A percentile compares a stretch with the other conserved stretches of the same genome.
These are phyloP conservation scores for Xylaria sp. DNA, from an alignment of 2,329 filamentous ascomycete species.

Conservation along the genomic window DNA sequence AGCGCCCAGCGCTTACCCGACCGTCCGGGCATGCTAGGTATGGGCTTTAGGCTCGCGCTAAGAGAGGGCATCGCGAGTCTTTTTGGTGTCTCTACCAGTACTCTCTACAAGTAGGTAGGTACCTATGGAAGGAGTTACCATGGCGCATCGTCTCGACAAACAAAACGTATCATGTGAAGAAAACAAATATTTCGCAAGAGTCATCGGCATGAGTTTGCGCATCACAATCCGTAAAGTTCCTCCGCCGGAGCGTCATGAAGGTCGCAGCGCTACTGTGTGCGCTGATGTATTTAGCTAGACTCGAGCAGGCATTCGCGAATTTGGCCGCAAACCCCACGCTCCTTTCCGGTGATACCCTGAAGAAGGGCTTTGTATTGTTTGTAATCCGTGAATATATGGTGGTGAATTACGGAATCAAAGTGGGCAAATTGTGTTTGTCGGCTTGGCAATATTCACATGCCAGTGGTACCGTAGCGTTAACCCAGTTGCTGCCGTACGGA, in stretches of 20 bases:
- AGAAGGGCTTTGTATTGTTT: not conserved
- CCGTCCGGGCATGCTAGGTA: not conserved
- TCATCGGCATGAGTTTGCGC: not conserved
- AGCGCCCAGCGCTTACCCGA: not conserved
- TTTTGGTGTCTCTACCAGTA: too few relatives aligned
- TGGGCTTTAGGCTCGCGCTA: not conserved
- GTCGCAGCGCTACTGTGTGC: not conserved
- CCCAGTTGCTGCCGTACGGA: too few relatives aligned
- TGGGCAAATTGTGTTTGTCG: not conserved
- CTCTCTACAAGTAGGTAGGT: too few relatives aligned
- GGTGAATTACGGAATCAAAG: too few relatives aligned
- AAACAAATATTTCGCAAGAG: not conserved
- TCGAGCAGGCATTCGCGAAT: conserved; percentile 5
- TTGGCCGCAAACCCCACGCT: conserved; percentile 11
- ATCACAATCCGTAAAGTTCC: not conserved
- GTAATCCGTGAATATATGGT: not conserved
- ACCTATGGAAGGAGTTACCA: too few relatives aligned
- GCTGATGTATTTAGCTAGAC: conserved; percentile 6
- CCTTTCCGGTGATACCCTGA: not conserved
- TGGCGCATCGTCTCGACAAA: not conserved
- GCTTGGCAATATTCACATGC: conserved; percentile 17
- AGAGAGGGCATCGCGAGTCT: not conserved
- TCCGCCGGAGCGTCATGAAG: not conserved
- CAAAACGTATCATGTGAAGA: not conserved
- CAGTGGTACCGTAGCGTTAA: conserved; percentile 6